phyloP scores from a whole-genome alignment of 805 yeast genomes.

The Kuraishia ogatae region DNA sequence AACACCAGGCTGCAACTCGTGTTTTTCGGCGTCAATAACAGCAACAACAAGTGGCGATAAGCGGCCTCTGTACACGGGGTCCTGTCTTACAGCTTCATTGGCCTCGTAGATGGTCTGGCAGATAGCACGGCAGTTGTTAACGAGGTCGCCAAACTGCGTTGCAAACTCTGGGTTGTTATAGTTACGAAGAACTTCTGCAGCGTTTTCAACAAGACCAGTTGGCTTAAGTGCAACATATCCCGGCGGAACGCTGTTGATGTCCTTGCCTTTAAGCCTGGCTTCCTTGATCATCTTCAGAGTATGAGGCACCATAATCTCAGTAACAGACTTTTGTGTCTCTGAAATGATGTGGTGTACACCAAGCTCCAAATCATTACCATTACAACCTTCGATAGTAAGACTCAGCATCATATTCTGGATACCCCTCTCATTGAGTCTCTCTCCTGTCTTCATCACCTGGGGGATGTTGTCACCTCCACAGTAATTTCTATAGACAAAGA shows the following conservation, averaged over 20 bases:
- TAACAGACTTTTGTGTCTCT: conserved; percentile 60
- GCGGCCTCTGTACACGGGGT: conserved; percentile 47
- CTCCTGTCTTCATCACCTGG: conserved; percentile 68
- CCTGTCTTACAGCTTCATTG: conserved; percentile 36
- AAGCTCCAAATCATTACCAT: conserved; percentile 50
- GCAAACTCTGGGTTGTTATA: conserved; percentile 44
- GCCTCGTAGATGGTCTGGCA: conserved; percentile 47
- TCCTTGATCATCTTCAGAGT: conserved; percentile 48
- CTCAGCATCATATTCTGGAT: conserved; percentile 94
- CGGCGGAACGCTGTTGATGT: conserved; percentile 68
- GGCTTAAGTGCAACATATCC: conserved; percentile 94
- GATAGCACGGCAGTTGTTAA: conserved; percentile 56
- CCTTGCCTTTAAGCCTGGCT: conserved; percentile 22
- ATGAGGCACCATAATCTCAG: conserved; percentile 62
- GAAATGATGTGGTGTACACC: conserved; percentile 48
- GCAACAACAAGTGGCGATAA: conserved; percentile 64
- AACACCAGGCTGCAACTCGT: conserved; percentile 83
- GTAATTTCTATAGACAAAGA: conserved; percentile 72
- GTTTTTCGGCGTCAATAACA: conserved; percentile 88
- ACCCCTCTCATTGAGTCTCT: conserved; percentile 58
- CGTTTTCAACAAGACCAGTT: conserved; percentile 75
- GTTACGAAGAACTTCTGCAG: conserved; percentile 62
- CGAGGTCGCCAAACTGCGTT: conserved; percentile 45
- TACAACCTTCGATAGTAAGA: conserved; percentile 87
- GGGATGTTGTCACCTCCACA: conserved; percentile 80